These are phyloP conservation scores for Xylaria flabelliformis DNA, from an alignment of 495 filamentous ascomycete species.

Conservation along the genomic window DNA sequence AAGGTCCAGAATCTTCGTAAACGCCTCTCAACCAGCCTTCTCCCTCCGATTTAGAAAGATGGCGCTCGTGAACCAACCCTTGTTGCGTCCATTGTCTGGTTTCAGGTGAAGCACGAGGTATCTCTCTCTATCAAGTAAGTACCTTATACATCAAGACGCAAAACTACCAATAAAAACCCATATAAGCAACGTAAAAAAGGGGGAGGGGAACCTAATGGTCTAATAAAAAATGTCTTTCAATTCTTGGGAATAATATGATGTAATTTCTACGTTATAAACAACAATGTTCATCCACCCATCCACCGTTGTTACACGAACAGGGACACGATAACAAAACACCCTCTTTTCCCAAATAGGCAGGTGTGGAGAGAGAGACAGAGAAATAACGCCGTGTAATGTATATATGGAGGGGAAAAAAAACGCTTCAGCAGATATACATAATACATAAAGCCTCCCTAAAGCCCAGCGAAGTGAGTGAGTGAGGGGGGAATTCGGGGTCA, in stretches of 20 bases:
- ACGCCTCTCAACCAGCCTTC: neutral
- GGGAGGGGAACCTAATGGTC: neutral
- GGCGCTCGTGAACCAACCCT: neutral
- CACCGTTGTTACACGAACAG: neutral
- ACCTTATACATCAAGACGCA: neutral
- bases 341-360: conserved; percentile 3
- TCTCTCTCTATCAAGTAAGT: neutral
- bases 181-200: neutral
- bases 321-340: neutral
- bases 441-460: neutral
- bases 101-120: neutral
- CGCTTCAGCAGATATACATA: conserved; percentile 11
- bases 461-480: neutral
- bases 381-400: conserved; percentile 25
- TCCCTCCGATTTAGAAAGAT: neutral
- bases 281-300: neutral
- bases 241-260: neutral
- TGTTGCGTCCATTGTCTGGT: neutral
- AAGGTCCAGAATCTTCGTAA: neutral
- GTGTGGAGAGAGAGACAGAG: conserved; percentile 1
- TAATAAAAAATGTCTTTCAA: neutral
- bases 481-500: conserved; percentile 3
- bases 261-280: neutral
- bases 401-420: conserved; percentile 26
- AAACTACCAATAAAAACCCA: neutral